Percentiles rank a stretch among this genome's conserved stretches.
Evolutionary conservation across 2,329 filamentous ascomycete genomes (phyloP).

Genomic region (Claviceps sp.): DNA sequence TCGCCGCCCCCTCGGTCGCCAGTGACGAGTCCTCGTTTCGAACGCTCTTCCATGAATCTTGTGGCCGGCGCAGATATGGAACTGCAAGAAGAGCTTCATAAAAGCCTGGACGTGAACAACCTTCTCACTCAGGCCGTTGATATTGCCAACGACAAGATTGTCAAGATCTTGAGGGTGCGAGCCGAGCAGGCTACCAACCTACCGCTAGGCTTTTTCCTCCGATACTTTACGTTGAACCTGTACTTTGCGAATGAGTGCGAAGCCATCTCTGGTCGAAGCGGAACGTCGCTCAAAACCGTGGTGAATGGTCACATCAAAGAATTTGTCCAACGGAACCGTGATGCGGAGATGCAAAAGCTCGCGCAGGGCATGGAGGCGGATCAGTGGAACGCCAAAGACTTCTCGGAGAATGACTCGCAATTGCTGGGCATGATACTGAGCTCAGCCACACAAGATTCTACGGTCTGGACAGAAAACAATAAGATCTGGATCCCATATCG

Average conservation of each 20-base stretch:
- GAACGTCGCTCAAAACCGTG: constrained; percentile 60
- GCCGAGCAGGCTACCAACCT: constrained; percentile 59
- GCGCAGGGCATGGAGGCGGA: constrained; percentile 69
- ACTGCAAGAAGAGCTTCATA: constrained; percentile 62
- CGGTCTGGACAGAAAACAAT: constrained; percentile 49
- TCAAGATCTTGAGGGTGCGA: constrained; percentile 64
- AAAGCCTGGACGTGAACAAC: constrained; percentile 63
- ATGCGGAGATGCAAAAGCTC: constrained; percentile 59
- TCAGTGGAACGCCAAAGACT: constrained; percentile 67
- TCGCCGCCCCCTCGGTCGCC: constrained; percentile 39
- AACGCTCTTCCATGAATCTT: constrained; percentile 14
- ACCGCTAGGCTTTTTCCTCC: constrained; percentile 56
- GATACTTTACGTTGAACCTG: constrained; percentile 71
- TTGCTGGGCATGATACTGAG: constrained; percentile 53
- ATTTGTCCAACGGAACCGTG: constrained; percentile 59
- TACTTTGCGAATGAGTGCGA: constrained; percentile 81
- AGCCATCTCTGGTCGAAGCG: constrained; percentile 66
- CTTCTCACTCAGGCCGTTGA: constrained; percentile 70
- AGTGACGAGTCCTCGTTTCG: constrained; percentile 35
- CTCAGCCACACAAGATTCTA: constrained; percentile 56
- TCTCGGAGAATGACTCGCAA: constrained; percentile 45
- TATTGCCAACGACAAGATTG: constrained; percentile 62
- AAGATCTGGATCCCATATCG: constrained; percentile 42
- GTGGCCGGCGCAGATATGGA: constrained; percentile 23
- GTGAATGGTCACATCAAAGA: constrained; percentile 74